Evolutionary conservation across 495 filamentous ascomycete species (phyloP).

Genomic region (Chaetomium fimeti): DNA sequence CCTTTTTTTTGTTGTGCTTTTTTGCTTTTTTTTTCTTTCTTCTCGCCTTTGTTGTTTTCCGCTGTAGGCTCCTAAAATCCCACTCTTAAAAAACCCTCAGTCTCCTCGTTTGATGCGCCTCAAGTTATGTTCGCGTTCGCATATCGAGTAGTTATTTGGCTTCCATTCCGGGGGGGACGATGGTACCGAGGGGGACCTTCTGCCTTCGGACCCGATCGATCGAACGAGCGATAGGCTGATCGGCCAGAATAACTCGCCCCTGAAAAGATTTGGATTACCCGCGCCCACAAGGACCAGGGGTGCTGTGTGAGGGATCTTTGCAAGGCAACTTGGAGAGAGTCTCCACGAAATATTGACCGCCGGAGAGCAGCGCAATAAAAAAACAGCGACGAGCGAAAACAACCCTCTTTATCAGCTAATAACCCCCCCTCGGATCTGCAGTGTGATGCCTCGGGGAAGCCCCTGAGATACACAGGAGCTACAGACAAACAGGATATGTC

Average conservation of each 20-base stretch:
- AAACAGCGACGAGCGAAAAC: not conserved
- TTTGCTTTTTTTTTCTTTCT: not conserved
- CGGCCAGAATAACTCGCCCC: conserved; percentile 1
- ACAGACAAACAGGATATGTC: not conserved
- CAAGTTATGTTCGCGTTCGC: not conserved
- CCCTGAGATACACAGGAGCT: not conserved
- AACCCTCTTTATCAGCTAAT: not conserved
- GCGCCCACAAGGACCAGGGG: conserved; percentile 10
- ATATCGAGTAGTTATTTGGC: no score
- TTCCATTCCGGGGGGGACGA: no score
- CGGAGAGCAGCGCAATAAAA: not conserved
- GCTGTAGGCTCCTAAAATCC: not conserved
- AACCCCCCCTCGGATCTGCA: not conserved
- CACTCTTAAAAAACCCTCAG: no score
- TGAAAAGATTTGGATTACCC: conserved; percentile 7
- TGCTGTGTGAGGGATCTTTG: conserved; percentile 10
- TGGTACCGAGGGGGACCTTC: no score
- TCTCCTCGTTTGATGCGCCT: not conserved
- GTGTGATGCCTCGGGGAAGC: not conserved
- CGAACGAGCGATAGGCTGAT: conserved; percentile 27
- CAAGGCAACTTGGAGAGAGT: not conserved
- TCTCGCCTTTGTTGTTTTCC: not conserved
- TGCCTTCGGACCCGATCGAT: conserved; percentile 3
- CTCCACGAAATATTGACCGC: conserved; percentile 1
- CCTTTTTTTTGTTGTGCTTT: no score